Evolutionary conservation across 129 eudicot genomes (phyloP).

Genomic region (Ambrosia artemisiifolia): DNA sequence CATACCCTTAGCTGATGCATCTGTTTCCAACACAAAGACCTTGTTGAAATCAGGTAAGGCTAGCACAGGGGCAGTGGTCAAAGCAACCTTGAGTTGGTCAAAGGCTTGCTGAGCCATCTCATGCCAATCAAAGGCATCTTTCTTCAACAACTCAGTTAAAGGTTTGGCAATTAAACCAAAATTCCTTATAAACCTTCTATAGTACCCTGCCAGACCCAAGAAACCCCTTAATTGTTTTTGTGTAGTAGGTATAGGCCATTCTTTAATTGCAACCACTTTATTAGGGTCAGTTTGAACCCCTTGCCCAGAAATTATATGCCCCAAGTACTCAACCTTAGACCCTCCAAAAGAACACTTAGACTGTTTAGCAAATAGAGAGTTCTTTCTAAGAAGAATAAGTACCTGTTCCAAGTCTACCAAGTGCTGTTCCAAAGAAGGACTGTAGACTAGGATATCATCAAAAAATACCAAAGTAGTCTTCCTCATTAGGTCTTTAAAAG

Average conservation of each 20-base stretch:
- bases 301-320: not conserved
- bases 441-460: not conserved
- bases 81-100: not conserved
- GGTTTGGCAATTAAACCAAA: too few relatives aligned
- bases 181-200: too few relatives aligned
- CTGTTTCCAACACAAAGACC: not conserved
- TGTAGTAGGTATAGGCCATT: not conserved
- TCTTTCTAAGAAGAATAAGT: too few relatives aligned
- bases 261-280: too few relatives aligned
- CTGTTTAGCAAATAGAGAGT: not conserved
- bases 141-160: too few relatives aligned
- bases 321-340: not conserved
- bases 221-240: not conserved
- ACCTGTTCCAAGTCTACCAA: not conserved
- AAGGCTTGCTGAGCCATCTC: too few relatives aligned
- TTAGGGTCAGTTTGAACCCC: too few relatives aligned
- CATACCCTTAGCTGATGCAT: not conserved
- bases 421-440: not conserved
- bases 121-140: too few relatives aligned
- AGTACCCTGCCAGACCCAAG: too few relatives aligned
- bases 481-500: not conserved
- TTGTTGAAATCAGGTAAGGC: not conserved
- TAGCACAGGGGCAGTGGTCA: not conserved
- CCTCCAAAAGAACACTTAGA: not conserved
- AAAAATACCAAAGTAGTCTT: not conserved